Conservation (phyloP, 805 yeast genomes). For the Cyberlindnera amylophila region DNA sequence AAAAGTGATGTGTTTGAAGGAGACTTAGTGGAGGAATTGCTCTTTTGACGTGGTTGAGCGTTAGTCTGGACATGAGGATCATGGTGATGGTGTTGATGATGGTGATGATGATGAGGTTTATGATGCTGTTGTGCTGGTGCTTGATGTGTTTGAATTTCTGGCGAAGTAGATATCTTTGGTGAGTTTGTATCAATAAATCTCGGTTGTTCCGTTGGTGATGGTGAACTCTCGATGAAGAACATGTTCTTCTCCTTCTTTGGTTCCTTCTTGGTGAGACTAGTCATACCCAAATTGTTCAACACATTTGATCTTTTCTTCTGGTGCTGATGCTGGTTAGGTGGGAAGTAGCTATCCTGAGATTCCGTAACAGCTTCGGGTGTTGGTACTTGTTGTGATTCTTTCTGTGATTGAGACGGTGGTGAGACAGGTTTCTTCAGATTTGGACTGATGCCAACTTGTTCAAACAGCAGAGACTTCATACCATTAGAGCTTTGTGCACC, state of each 20-base stretch:
- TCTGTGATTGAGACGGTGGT: neutral
- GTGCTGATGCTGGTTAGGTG: neutral
- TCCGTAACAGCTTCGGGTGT: no score
- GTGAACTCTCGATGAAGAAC: slow-evolving; percentile 31
- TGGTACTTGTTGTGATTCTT: neutral
- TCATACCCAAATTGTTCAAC: slow-evolving; percentile 28
- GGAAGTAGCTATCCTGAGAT: no score
- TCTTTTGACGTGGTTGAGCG: neutral
- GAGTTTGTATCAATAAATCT: slow-evolving; percentile 6
- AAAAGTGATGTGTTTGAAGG: slow-evolving; percentile 20
- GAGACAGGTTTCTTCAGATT: slow-evolving; percentile 13
- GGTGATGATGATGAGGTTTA: slow-evolving; percentile 8
- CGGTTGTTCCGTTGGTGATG: slow-evolving; percentile 28
- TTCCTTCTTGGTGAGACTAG: slow-evolving; percentile 14
- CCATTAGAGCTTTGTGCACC: neutral
- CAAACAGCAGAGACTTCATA: slow-evolving; percentile 16
- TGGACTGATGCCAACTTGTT: slow-evolving; percentile 26
- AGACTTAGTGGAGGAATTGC: slow-evolving; percentile 2
- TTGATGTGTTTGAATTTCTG: slow-evolving; percentile 4
- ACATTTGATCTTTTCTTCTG: slow-evolving; percentile 24
- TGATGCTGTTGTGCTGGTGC: slow-evolving; percentile 6
- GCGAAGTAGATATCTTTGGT: slow-evolving; percentile 1
- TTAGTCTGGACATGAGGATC: neutral
- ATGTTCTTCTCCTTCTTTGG: slow-evolving; percentile 23
- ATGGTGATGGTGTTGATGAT: slow-evolving; percentile 3